These are phyloP conservation scores for Debaryomyces hansenii DNA, from an alignment of 805 yeast species.

Conservation along the genomic window DNA sequence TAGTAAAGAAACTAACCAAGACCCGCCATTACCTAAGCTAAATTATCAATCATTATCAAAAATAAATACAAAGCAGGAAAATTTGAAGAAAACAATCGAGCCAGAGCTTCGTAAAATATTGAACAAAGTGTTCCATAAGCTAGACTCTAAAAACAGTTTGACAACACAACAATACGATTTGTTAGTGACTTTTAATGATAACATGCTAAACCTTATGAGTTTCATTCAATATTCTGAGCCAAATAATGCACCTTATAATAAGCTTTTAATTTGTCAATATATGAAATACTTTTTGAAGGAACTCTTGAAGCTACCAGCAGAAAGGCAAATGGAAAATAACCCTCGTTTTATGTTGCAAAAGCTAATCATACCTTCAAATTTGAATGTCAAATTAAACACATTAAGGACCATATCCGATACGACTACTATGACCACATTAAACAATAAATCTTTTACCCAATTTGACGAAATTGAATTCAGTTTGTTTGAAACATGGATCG, in stretches of 20 bases:
- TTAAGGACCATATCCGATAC: constrained; percentile 3
- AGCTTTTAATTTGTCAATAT: constrained; percentile 37
- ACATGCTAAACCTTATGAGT: constrained; percentile 25
- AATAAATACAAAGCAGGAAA: constrained; percentile 16
- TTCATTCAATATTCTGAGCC: constrained; percentile 19
- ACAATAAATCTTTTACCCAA: constrained; percentile 5
- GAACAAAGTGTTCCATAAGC: constrained; percentile 41
- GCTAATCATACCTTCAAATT: constrained; percentile 35
- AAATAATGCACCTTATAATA: constrained; percentile 14
- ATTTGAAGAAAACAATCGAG: constrained; percentile 11
- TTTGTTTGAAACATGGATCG: constrained; percentile 43
- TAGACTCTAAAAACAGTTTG: constrained; percentile 31
- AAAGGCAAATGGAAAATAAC: constrained; percentile 2
- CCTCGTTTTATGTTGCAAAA: constrained; percentile 23
- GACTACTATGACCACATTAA: constrained; percentile 4
- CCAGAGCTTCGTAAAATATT: constrained; percentile 35
- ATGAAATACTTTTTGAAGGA: constrained; percentile 41
- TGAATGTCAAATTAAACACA: constrained; percentile 3
- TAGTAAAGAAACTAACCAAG: constrained; percentile 7
- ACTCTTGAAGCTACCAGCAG: constrained; percentile 18
- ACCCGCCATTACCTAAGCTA: constrained; percentile 1
- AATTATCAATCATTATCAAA: constrained; percentile 8
- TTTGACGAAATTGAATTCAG: constrained; percentile 44
- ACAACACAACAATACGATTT: constrained; percentile 35
- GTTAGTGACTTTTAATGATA: constrained; percentile 38